A percentile compares a stretch with the other conserved stretches of the same genome.
phyloP scores from a whole-genome alignment of 352 stramenopile genomes.

The Phytophthora litchii region DNA sequence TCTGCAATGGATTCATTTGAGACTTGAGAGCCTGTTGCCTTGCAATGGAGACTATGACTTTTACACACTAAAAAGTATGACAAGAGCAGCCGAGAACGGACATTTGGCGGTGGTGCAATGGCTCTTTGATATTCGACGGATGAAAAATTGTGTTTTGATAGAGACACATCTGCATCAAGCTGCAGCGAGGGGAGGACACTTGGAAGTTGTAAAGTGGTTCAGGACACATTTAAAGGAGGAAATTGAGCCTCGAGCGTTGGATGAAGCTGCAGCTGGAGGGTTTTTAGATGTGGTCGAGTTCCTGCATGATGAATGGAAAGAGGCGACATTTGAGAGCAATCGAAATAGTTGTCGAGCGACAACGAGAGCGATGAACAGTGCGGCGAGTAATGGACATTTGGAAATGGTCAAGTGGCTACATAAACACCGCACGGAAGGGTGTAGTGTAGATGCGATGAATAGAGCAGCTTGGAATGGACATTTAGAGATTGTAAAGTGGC shows the following conservation, averaged over 20 bases:
- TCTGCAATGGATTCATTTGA: constrained; percentile 22
- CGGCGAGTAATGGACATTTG: constrained; percentile 35
- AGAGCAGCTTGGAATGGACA: constrained; percentile 35
- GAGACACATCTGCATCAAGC: constrained; percentile 30
- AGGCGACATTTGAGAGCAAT: constrained; percentile 22
- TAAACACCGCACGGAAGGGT: constrained; percentile 31
- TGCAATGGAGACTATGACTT: constrained; percentile 14
- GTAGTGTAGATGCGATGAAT: constrained; percentile 40
- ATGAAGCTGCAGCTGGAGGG: constrained; percentile 29
- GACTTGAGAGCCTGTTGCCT: constrained; percentile 13
- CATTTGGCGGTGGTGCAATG: constrained; percentile 37
- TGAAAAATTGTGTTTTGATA: neutral
- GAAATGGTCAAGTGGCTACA: constrained; percentile 38
- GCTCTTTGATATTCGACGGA: constrained; percentile 15
- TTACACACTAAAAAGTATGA: constrained; percentile 14
- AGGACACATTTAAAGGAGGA: constrained; percentile 21
- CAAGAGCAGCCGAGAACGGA: constrained; percentile 27
- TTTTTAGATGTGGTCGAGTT: constrained; percentile 36
- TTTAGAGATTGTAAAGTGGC: constrained; percentile 31
- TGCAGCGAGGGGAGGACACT: constrained; percentile 30
- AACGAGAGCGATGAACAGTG: constrained; percentile 29
- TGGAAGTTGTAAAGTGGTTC: constrained; percentile 35
- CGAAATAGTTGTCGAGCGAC: constrained; percentile 22
- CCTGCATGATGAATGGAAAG: constrained; percentile 23
- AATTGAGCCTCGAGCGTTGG: constrained; percentile 21